phyloP scores from a whole-genome alignment of 176 grass and related monocot genomes.

The Echinochloa phyllopogon region DNA sequence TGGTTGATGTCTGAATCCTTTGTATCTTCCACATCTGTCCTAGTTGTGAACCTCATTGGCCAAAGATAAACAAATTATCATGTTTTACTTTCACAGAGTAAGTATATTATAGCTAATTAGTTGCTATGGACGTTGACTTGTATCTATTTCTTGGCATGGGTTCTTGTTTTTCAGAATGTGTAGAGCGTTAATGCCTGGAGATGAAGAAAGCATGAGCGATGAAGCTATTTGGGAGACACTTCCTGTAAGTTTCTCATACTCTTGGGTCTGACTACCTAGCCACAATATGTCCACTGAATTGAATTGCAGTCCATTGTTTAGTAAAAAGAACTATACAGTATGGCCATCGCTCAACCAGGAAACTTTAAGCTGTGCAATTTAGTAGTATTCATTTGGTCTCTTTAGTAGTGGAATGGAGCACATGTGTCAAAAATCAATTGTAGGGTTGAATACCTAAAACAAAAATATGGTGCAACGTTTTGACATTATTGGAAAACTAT shows the following conservation, averaged over 20 bases:
- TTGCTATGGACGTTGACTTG: constrained; percentile 9
- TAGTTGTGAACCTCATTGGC: neutral
- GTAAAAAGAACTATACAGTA: neutral
- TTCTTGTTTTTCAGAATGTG: constrained; percentile 79
- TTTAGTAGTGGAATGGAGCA: neutral
- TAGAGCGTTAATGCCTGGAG: constrained; percentile 95
- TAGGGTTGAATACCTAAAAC: constrained; percentile 15
- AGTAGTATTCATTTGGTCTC: neutral
- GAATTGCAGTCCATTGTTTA: neutral
- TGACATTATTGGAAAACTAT: neutral
- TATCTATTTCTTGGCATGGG: neutral
- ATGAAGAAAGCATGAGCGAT: constrained; percentile 93
- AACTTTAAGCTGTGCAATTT: neutral
- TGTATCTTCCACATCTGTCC: neutral
- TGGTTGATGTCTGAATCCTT: constrained; percentile 7
- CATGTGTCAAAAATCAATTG: constrained; percentile 6
- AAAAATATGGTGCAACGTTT: neutral
- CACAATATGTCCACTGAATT: constrained; percentile 7
- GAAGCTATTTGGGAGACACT: constrained; percentile 96
- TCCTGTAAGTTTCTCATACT: constrained; percentile 69
- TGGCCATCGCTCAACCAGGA: neutral
- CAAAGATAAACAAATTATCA: neutral
- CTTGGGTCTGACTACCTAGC: neutral
- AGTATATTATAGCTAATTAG: constrained; percentile 12
- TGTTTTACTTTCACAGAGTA: constrained; percentile 28